Conservation (phyloP, 805 yeast genomes). For the Candida schatavii region DNA sequence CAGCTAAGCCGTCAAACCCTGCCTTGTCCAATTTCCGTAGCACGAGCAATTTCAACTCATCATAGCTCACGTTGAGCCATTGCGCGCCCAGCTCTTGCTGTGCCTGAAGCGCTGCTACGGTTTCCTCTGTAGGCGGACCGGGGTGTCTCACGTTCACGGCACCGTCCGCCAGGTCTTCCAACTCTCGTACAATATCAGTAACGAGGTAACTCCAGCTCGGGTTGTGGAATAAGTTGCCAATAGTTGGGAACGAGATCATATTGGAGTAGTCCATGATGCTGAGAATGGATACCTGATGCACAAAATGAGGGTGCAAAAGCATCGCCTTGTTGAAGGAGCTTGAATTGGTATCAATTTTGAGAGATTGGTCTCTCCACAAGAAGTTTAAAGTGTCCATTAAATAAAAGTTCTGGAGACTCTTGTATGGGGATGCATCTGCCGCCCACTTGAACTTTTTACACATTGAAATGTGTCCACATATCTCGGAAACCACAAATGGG, state of each 20-base stretch:
- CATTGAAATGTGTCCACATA: constrained; percentile 45
- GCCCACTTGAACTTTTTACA: constrained; percentile 34
- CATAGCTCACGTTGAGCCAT: constrained; percentile 42
- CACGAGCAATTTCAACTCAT: constrained; percentile 44
- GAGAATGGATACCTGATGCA: constrained; percentile 26
- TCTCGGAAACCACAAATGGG: constrained; percentile 44
- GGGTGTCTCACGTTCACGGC: constrained; percentile 39
- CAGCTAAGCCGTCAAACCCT: constrained; percentile 50
- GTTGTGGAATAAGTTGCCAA: constrained; percentile 47
- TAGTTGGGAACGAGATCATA: constrained; percentile 22
- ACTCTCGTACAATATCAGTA: constrained; percentile 41
- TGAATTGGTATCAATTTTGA: constrained; percentile 23
- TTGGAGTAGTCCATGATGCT: constrained; percentile 28
- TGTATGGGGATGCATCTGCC: constrained; percentile 14
- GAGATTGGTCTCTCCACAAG: constrained; percentile 55
- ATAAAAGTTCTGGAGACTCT: constrained; percentile 44
- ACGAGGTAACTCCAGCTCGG: constrained; percentile 49
- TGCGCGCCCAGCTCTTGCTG: constrained; percentile 19
- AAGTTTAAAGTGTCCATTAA: constrained; percentile 56
- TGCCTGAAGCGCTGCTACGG: constrained; percentile 29
- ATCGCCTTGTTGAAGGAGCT: constrained; percentile 35
- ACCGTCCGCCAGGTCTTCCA: constrained; percentile 40
- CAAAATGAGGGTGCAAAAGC: constrained; percentile 31
- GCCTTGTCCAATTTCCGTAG: constrained; percentile 37
- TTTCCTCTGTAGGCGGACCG: constrained; percentile 50